Percentiles rank a stretch among this genome's conserved stretches.
These are phyloP conservation scores for Asterionellopsis glacialis DNA, from an alignment of 108 stramenopile genomes.

Conservation along the genomic window DNA sequence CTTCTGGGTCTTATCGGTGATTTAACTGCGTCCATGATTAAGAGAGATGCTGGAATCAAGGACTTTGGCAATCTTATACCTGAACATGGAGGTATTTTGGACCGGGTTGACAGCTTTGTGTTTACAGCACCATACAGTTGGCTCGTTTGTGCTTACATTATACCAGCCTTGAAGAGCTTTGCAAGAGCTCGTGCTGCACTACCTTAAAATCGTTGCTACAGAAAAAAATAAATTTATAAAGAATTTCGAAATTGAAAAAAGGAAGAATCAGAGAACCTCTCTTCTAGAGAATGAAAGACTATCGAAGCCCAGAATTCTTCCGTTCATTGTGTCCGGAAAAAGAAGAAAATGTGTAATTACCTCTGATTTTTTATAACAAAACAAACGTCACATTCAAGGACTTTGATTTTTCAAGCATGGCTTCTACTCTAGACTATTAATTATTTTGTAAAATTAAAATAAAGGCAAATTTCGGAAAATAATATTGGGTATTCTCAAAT, in stretches of 20 bases:
- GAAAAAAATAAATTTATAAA: not conserved
- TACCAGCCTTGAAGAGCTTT: conserved; percentile 53
- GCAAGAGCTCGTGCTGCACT: conserved; percentile 20
- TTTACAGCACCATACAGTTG: conserved; percentile 91
- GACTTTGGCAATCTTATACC: conserved; percentile 96
- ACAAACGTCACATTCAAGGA: too few relatives aligned
- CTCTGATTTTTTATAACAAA: too few relatives aligned
- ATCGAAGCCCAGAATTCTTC: too few relatives aligned
- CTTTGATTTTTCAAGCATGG: too few relatives aligned
- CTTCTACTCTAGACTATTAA: too few relatives aligned
- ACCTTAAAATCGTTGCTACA: not conserved
- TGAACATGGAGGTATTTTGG: conserved; percentile 96
- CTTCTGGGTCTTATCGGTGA: conserved; percentile 92
- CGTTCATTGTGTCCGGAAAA: too few relatives aligned
- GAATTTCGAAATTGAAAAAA: too few relatives aligned
- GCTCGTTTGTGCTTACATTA: conserved; percentile 64
- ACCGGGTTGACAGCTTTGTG: conserved; percentile 94
- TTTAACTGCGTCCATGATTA: conserved; percentile 94
- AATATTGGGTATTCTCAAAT: too few relatives aligned
- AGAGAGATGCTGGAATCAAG: conserved; percentile 94
- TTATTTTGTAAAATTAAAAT: too few relatives aligned
- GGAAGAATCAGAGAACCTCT: too few relatives aligned
- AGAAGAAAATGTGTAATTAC: too few relatives aligned
- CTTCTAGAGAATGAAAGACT: not conserved
- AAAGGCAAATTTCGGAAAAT: too few relatives aligned